Evolutionary conservation across 768 basidiomycete genomes (phyloP).

Genomic region (Kwoniella botswanensis): DNA sequence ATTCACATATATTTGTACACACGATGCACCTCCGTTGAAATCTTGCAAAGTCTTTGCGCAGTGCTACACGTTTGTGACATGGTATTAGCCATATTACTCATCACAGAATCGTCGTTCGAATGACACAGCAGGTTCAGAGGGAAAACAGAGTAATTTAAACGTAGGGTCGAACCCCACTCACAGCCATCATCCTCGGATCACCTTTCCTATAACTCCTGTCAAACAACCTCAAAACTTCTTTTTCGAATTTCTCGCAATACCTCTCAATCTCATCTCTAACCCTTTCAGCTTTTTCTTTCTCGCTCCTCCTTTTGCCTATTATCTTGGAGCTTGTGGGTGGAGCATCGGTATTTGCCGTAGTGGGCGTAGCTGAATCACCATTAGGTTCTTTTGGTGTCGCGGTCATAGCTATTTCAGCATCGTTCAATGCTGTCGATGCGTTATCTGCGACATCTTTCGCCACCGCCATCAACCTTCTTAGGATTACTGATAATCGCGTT

Average conservation of each 20-base stretch:
- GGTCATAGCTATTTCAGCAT: constrained; percentile 32
- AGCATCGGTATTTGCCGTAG: constrained; percentile 4
- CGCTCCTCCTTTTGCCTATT: constrained; percentile 69
- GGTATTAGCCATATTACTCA: too few species aligned
- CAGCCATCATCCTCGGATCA: constrained; percentile 99
- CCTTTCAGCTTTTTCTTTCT: constrained; percentile 70
- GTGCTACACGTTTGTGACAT: constrained; percentile 65
- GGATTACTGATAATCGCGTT: constrained; percentile 81
- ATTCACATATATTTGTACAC: constrained; percentile 98
- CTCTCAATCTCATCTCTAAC: constrained; percentile 91
- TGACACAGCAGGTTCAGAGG: too few species aligned
- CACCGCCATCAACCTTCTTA: constrained; percentile 81
- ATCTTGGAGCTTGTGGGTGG: constrained; percentile 63
- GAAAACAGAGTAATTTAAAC: background rate
- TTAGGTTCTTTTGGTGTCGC: constrained; percentile 30
- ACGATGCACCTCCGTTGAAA: constrained; percentile 96
- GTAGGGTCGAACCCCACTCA: constrained; percentile 55
- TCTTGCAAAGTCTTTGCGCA: constrained; percentile 95
- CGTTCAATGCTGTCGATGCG: constrained; percentile 37
- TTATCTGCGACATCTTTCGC: constrained; percentile 84
- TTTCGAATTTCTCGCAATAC: constrained; percentile 98
- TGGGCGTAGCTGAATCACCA: constrained; percentile 5
- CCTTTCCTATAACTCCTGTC: constrained; percentile 95
- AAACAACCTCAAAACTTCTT: constrained; percentile 95
- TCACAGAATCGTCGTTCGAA: too few species aligned